A percentile compares a stretch with the other conserved stretches of the same genome.
Conservation (phyloP, 2,329 filamentous ascomycete species). For the Colletotrichum kahawae region DNA sequence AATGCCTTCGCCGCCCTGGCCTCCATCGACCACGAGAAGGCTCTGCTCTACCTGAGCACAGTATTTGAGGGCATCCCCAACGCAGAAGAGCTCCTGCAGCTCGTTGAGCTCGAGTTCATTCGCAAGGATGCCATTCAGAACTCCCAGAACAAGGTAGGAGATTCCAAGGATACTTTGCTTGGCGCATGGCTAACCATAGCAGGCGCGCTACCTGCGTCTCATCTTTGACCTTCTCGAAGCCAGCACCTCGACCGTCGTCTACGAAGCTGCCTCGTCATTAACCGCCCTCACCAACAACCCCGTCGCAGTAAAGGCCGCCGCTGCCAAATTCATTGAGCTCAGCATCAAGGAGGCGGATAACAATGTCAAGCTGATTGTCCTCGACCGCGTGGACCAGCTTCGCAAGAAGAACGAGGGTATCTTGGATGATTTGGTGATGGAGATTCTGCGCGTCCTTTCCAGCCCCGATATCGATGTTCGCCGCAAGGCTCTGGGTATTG, state of each 20-base stretch:
- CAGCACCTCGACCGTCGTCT: slow-evolving; percentile 90
- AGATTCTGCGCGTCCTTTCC: slow-evolving; percentile 91
- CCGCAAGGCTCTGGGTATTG: slow-evolving; percentile 87
- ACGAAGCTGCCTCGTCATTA: slow-evolving; percentile 94
- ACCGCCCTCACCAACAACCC: slow-evolving; percentile 95
- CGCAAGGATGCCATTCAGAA: slow-evolving; percentile 97
- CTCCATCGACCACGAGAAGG: slow-evolving; percentile 92
- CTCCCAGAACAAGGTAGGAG: slow-evolving; percentile 83
- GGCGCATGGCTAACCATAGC: background rate
- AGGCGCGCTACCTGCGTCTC: slow-evolving; percentile 88
- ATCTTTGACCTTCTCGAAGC: slow-evolving; percentile 98
- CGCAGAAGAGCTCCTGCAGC: slow-evolving; percentile 89
- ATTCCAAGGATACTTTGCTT: background rate
- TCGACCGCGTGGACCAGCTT: slow-evolving; percentile 90
- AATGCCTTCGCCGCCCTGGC: slow-evolving; percentile 94
- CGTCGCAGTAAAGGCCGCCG: slow-evolving; percentile 95
- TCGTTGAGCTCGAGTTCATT: slow-evolving; percentile 96
- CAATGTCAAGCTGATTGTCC: slow-evolving; percentile 97
- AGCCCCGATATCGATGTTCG: slow-evolving; percentile 96
- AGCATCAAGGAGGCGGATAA: slow-evolving; percentile 98
- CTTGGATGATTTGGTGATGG: slow-evolving; percentile 94
- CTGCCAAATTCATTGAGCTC: slow-evolving; percentile 93
- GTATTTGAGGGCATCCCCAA: slow-evolving; percentile 95
- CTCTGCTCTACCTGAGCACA: slow-evolving; percentile 83
- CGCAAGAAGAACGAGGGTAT: slow-evolving; percentile 89